These are phyloP conservation scores for Teunomyces barrocoloradensis DNA, from an alignment of 805 yeast genomes.

Conservation along the genomic window DNA sequence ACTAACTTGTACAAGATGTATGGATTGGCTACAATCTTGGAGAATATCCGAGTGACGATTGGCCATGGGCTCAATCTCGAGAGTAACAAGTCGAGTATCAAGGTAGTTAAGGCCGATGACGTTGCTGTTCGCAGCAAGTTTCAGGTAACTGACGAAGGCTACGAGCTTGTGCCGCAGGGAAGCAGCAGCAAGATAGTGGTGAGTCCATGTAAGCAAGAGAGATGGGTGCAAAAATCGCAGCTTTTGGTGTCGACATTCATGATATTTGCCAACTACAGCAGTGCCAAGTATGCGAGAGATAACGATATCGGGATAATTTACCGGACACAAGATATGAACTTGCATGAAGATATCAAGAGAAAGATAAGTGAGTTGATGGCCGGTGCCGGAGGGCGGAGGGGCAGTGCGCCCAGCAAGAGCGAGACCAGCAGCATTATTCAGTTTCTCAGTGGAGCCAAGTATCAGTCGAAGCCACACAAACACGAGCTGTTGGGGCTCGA, in stretches of 20 bases:
- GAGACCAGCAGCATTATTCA: slow-evolving; percentile 35
- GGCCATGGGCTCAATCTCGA: slow-evolving; percentile 22
- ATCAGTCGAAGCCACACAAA: slow-evolving; percentile 39
- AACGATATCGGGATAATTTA: slow-evolving; percentile 54
- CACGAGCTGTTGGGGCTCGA: slow-evolving; percentile 67
- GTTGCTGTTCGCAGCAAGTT: neutral
- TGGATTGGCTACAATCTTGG: slow-evolving; percentile 24
- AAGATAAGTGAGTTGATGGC: slow-evolving; percentile 22
- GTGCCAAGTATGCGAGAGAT: slow-evolving; percentile 46
- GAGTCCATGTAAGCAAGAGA: slow-evolving; percentile 12
- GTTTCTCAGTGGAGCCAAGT: slow-evolving; percentile 52
- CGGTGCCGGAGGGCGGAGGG: neutral
- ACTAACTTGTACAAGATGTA: slow-evolving; percentile 26
- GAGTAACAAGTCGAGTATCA: slow-evolving; percentile 14
- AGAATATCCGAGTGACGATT: slow-evolving; percentile 18
- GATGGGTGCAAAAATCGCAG: slow-evolving; percentile 46
- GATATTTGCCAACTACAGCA: slow-evolving; percentile 72
- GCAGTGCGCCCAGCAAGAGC: neutral
- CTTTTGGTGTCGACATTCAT: slow-evolving; percentile 77
- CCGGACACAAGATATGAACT: slow-evolving; percentile 32
- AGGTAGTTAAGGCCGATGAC: slow-evolving; percentile 7
- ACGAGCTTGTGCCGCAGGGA: slow-evolving; percentile 14
- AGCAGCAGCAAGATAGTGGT: slow-evolving; percentile 12
- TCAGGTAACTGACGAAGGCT: slow-evolving; percentile 11
- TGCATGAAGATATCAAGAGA: slow-evolving; percentile 19